Evolutionary conservation across 192 early-diverging fungal species (phyloP).

Genomic region (Endogone sp.): DNA sequence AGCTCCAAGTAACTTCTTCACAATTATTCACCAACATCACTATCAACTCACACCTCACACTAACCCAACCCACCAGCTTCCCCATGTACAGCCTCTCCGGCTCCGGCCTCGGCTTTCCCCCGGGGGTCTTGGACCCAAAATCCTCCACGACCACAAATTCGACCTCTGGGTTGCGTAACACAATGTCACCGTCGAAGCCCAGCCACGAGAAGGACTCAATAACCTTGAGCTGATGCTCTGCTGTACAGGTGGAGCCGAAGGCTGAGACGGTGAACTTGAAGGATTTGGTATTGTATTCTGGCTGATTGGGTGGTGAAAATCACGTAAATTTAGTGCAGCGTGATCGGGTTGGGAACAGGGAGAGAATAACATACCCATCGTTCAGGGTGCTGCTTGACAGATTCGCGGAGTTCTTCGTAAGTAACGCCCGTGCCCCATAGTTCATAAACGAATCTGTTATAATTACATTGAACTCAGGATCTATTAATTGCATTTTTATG

Average conservation of each 20-base stretch:
- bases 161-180: constrained; percentile 74
- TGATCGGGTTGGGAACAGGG: no score
- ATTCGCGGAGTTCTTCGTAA: constrained; percentile 56
- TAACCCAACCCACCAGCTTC: constrained; percentile 3
- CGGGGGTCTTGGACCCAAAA: constrained; percentile 51
- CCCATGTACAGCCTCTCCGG: constrained; percentile 9
- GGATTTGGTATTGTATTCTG: constrained; percentile 44
- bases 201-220: constrained; percentile 87
- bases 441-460: constrained; percentile 62
- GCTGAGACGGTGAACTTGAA: constrained; percentile 77
- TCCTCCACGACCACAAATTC: constrained; percentile 78
- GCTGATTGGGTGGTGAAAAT: constrained; percentile 23
- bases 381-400: constrained; percentile 56
- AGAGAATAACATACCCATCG: constrained; percentile 41
- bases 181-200: constrained; percentile 78
- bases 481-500: no score
- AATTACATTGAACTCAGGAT: constrained; percentile 1
- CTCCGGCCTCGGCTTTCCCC: neutral
- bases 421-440: constrained; percentile 68
- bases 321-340: no score
- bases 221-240: constrained; percentile 68
- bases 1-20: no score
- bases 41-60: no score
- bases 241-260: constrained; percentile 70
- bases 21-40: no score